Conservation (phyloP, 192 early-diverging fungal genomes). For the Rhizophagus clarus region DNA sequence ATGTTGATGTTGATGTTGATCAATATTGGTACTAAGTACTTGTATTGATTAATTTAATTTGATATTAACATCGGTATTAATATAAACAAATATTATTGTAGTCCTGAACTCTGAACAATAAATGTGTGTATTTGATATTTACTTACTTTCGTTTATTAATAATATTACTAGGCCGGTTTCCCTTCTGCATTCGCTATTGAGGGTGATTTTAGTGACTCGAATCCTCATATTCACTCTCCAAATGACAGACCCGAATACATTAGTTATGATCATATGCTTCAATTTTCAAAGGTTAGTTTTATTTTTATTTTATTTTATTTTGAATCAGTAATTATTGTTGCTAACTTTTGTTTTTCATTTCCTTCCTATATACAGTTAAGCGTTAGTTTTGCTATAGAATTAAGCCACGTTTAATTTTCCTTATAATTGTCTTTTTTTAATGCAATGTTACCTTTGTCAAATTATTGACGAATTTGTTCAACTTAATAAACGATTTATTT, state of each 20-base stretch:
- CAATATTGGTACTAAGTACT: no score
- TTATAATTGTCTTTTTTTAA: no score
- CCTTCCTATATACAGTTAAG: slow-evolving; percentile 36
- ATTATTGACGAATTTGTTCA: no score
- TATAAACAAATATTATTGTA: no score
- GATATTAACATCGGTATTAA: no score
- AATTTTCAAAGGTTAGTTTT: slow-evolving; percentile 74
- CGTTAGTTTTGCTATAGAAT: slow-evolving; percentile 86
- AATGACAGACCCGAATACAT: slow-evolving; percentile 77
- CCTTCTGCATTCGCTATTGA: slow-evolving; percentile 85
- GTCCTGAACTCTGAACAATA: no score
- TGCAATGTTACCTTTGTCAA: background rate
- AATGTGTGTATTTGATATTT: background rate
- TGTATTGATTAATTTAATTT: no score
- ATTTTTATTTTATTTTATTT: background rate
- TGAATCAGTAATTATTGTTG: background rate
- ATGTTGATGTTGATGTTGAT: no score
- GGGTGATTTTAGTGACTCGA: slow-evolving; percentile 67
- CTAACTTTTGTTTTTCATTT: background rate
- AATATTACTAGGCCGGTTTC: slow-evolving; percentile 63
- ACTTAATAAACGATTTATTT: no score
- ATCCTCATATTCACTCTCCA: slow-evolving; percentile 83
- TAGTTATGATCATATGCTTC: slow-evolving; percentile 84
- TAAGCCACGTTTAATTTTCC: slow-evolving; percentile 46
- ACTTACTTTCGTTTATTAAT: background rate